These are phyloP conservation scores for Amanita rubescens DNA, from an alignment of 768 basidiomycete genomes.

Conservation along the genomic window DNA sequence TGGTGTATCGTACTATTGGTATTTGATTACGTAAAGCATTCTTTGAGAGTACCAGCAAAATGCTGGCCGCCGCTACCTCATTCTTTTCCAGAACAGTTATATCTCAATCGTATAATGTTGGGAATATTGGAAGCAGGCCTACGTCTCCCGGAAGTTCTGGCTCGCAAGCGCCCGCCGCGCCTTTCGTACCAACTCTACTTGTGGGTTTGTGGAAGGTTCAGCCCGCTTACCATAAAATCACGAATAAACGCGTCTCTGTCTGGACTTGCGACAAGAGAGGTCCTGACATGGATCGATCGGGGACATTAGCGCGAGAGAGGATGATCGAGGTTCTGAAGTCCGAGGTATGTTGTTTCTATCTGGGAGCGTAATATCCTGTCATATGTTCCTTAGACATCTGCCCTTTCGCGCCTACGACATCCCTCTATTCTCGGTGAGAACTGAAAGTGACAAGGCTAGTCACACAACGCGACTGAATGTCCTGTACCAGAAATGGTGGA, in stretches of 20 bases:
- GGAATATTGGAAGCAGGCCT: conserved; percentile 32
- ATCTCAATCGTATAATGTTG: conserved; percentile 69
- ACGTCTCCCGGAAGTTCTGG: conserved; percentile 38
- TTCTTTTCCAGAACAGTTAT: conserved; percentile 79
- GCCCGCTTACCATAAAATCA: conserved; percentile 81
- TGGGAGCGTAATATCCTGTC: not conserved
- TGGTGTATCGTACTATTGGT: too few relatives aligned
- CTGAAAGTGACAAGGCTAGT: not conserved
- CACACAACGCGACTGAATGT: conserved; percentile 9
- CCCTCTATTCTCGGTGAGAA: conserved; percentile 80
- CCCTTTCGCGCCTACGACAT: conserved; percentile 80
- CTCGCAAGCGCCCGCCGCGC: conserved; percentile 26
- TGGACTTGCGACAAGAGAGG: conserved; percentile 88
- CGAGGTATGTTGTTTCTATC: conserved; percentile 51
- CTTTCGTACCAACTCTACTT: conserved; percentile 45
- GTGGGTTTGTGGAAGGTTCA: conserved; percentile 90
- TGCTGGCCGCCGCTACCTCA: conserved; percentile 79
- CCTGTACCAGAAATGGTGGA: conserved; percentile 81
- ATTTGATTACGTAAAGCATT: not conserved
- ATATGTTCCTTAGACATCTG: conserved; percentile 52
- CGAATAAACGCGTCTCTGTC: conserved; percentile 82
- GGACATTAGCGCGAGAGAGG: conserved; percentile 58
- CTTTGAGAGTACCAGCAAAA: conserved; percentile 18
- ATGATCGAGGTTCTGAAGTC: conserved; percentile 81
- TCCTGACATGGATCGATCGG: conserved; percentile 65